Base-by-base conservation (phyloP, 2,329 filamentous ascomycete species). In the Ophiostoma populinum region DNA sequence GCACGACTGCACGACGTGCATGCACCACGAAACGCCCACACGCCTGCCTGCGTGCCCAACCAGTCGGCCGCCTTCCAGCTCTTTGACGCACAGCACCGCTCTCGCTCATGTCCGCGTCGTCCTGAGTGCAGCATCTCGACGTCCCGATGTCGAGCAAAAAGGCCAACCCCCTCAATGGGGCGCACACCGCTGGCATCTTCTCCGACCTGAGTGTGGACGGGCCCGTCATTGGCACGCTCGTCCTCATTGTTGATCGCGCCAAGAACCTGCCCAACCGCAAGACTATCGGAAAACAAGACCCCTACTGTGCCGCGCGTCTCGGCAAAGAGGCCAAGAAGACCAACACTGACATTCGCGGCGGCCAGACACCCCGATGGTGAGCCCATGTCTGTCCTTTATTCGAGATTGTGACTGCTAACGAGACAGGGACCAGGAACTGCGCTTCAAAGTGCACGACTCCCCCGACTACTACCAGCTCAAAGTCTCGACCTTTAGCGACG, bases 291-390 rank as follows among this genome's bases (percentile, higher is more conserved):
- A 98, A 98, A 59, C 90, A 98, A 60, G 86, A 95, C 53, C 87
- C 90, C 0, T 98, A 95, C 56, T 94, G 86, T 57, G 90, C 90
- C 24, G 86, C 85, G 21, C 69, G 90, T 36, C 61, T 98, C 30
- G 90, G 87, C 22, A 98, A 98, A 56, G 86, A 95, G 57, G 90
- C 90, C 32, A 92, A 92, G 62, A 94, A 94, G 66, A 98, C 90
- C 3, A 78, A 79, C 26, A 94, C 87, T 5, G 90, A 98, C 56
- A 75, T 87, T 47, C 70, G 90, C 51, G 90, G 90, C 43, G 90
- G 90, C 27, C 90, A 98, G 58, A 95, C 90, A 25, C 90, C 90
- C 7, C 77, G 71, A 68, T 98, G 90, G 90, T 94, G 70, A 54
- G 73, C 55, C n/a, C n/a, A n/a, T n/a, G n/a, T n/a, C n/a, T n/a